Evolutionary conservation across 345 rosid species (phyloP).

Genomic region (Adansonia digitata): DNA sequence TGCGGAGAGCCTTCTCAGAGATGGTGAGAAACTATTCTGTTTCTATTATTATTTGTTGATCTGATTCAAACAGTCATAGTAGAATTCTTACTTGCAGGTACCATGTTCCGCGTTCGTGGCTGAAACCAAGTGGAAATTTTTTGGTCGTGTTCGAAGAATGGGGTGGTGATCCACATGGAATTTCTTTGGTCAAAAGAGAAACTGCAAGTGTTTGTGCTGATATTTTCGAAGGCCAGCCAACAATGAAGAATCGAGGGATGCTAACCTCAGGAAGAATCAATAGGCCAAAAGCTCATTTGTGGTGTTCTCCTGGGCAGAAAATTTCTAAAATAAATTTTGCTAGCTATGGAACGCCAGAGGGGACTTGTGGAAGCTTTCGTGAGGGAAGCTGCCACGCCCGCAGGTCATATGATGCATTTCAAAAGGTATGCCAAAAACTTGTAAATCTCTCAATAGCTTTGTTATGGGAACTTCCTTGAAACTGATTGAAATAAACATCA

Average conservation of each 20-base stretch:
- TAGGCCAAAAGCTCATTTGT: constrained; percentile 39
- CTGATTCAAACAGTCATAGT: neutral
- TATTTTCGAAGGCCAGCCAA: constrained; percentile 46
- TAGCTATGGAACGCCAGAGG: constrained; percentile 59
- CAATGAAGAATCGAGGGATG: constrained; percentile 30
- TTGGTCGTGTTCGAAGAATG: constrained; percentile 77
- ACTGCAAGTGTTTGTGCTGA: constrained; percentile 39
- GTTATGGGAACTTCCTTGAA: neutral
- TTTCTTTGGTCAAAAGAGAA: constrained; percentile 58
- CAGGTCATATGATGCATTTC: constrained; percentile 39
- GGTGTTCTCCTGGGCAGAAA: constrained; percentile 54
- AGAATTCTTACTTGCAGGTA: constrained; percentile 44
- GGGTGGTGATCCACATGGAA: constrained; percentile 83
- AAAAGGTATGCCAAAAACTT: constrained; percentile 22
- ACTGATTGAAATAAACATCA: neutral
- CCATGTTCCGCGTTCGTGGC: constrained; percentile 87
- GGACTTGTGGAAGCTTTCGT: constrained; percentile 48
- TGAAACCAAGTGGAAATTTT: constrained; percentile 56
- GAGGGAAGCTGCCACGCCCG: constrained; percentile 65
- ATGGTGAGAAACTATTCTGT: constrained; percentile 39
- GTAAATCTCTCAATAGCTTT: too few relatives aligned
- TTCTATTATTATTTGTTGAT: neutral
- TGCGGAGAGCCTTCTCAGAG: constrained; percentile 84
- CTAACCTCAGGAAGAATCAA: constrained; percentile 13
- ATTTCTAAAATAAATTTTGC: constrained; percentile 59